phyloP scores from a whole-genome alignment of 208 protist species.

The Naegleria gruberi region DNA sequence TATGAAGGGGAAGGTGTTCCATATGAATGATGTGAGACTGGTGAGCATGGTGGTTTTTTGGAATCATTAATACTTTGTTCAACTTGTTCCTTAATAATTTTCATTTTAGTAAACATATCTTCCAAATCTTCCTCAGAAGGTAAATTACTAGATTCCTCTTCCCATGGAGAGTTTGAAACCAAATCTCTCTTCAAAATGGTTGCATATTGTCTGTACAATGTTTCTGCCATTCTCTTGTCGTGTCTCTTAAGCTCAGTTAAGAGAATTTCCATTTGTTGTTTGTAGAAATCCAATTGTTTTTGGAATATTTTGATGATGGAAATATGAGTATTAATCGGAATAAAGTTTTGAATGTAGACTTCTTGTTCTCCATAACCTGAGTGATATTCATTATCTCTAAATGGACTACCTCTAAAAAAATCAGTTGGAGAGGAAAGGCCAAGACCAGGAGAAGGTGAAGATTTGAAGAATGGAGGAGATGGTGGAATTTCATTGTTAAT shows the following conservation, averaged over 20 bases:
- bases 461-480: background rate
- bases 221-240: background rate
- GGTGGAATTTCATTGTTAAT: background rate
- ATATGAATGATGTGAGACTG: background rate
- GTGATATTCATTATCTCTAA: background rate
- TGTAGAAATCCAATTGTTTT: background rate
- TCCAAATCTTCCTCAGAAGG: background rate
- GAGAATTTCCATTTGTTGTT: background rate
- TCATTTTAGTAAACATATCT: slow-evolving; percentile 1
- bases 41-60: background rate
- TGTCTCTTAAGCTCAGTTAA: background rate
- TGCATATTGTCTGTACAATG: background rate
- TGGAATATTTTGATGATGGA: background rate
- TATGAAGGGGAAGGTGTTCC: too few species aligned
- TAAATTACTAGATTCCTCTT: background rate
- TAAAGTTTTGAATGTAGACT: background rate
- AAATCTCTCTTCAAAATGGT: background rate
- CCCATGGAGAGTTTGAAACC: background rate
- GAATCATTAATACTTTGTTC: background rate
- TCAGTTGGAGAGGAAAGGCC: background rate
- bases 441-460: background rate
- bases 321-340: background rate
- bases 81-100: slow-evolving; percentile 5
- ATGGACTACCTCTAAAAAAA: background rate
- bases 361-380: background rate